These are phyloP conservation scores for Globisporangium takayamanum DNA, from an alignment of 352 stramenopile species.

Conservation along the genomic window DNA sequence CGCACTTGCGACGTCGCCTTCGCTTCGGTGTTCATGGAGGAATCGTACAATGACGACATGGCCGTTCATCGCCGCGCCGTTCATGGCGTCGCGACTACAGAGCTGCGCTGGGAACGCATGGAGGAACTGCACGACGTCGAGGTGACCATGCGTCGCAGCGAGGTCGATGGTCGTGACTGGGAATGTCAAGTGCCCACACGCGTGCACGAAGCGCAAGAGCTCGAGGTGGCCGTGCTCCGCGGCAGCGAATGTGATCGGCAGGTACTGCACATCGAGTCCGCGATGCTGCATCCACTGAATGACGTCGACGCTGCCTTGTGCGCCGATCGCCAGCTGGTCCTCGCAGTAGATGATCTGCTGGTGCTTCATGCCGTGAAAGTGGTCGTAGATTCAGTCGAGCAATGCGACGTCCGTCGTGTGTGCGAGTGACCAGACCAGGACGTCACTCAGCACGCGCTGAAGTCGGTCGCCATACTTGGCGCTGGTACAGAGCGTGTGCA, in stretches of 20 bases:
- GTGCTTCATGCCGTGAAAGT: no score
- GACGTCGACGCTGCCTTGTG: neutral
- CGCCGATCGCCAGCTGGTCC: neutral
- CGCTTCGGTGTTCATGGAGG: neutral
- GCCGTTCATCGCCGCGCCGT: neutral
- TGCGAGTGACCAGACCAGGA: neutral
- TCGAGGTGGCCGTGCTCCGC: conserved; percentile 13
- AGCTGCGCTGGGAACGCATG: neutral
- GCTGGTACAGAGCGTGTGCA: neutral
- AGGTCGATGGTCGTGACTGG: neutral
- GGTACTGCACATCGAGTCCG: neutral
- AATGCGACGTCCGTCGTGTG: neutral
- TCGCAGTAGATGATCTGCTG: neutral
- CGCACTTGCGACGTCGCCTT: neutral
- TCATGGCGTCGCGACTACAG: neutral
- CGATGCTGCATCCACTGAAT: neutral
- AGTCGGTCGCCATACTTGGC: neutral
- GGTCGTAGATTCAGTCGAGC: neutral
- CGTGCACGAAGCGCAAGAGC: neutral
- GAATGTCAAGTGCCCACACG: neutral
- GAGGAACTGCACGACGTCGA: conserved; percentile 13
- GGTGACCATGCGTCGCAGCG: no score
- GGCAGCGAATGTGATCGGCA: conserved; percentile 1
- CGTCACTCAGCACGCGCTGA: neutral
- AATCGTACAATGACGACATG: neutral